Base-by-base conservation (phyloP, 805 yeast species). In the Torulaspora gathmanii region DNA sequence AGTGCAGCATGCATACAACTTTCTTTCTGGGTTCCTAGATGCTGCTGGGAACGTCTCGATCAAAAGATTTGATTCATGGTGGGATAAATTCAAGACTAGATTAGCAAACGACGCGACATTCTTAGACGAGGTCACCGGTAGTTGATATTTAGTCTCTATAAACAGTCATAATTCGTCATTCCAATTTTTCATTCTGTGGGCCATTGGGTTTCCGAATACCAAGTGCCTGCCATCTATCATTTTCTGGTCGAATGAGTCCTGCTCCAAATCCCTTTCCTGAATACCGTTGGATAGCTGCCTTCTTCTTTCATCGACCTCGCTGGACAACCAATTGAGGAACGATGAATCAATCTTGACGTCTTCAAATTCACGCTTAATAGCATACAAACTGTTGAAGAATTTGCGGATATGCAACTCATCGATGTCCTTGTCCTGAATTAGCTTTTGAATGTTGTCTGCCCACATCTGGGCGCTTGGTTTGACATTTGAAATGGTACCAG, bases 1-100 rank as follows among this genome's bases (percentile, higher is more conserved):
- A 46, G 95, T 93, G 16, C 82, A 82, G 30, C 88, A 93, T 64
- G 97, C 97, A 1, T 93, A 91, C 67, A 90, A 93, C 61, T 93
- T 78, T 61, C 67, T 91, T 39, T 80, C 95, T 1, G 86, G 97
- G n/a, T 91, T 90, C 61, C 76, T 88, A 6, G 95, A 88, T 58
- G 63, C 70, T 4, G 71, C 77, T 17, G 95, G 95, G 2, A 86
- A 80, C 54, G 96, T 91, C 2, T 84, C 90, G 3, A 86, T 91
- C 60, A 86, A 83, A 58, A 84, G 80, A 34, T 91, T 91, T 57
- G 95, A 91, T 61, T 83, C 77, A 33, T 91, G 99, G 99, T 87
- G 99, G 99, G 82, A 76, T 52, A 90, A 88, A 65, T 91, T 93
- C 68, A 86, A 78, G 63, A 67, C 77, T 5, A 82, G 84, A 58